phyloP scores from a whole-genome alignment of 2,329 filamentous ascomycete genomes.

The Talaromyces sp. region DNA sequence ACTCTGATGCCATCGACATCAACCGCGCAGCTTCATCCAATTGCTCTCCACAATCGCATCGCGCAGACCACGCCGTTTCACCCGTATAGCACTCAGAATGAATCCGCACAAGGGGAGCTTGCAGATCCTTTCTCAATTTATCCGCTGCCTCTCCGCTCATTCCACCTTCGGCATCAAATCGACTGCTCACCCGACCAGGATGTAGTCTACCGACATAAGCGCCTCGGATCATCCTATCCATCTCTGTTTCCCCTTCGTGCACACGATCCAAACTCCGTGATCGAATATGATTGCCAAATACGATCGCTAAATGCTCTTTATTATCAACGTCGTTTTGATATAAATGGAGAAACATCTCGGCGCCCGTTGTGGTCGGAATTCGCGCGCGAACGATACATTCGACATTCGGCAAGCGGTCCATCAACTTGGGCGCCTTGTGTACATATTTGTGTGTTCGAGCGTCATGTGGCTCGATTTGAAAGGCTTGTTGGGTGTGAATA shows the following conservation, averaged over 20 bases:
- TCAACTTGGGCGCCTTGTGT: conserved; percentile 63
- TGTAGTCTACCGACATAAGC: conserved; percentile 86
- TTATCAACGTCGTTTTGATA: conserved; percentile 91
- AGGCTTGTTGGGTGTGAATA: conserved; percentile 27
- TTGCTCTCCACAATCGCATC: conserved; percentile 97
- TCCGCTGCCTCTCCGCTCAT: neutral
- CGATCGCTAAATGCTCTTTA: conserved; percentile 95
- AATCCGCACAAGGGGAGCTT: conserved; percentile 78
- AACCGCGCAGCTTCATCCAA: conserved; percentile 91
- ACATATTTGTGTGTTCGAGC: conserved; percentile 30
- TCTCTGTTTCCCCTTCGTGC: conserved; percentile 47
- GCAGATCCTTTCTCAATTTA: neutral
- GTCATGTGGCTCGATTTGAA: conserved; percentile 8
- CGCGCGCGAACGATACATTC: conserved; percentile 90
- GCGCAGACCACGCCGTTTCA: conserved; percentile 95
- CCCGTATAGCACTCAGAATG: conserved; percentile 98
- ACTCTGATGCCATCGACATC: conserved; percentile 67
- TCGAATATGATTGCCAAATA: conserved; percentile 85
- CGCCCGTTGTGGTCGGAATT: conserved; percentile 86
- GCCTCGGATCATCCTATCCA: conserved; percentile 80
- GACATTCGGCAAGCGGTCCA: conserved; percentile 76
- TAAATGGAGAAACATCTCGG: conserved; percentile 95
- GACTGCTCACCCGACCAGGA: conserved; percentile 76
- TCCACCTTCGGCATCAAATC: conserved; percentile 50
- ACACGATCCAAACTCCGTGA: conserved; percentile 57